Base-by-base conservation (phyloP, 179 eudicot genomes). In the Gypsophila paniculata region DNA sequence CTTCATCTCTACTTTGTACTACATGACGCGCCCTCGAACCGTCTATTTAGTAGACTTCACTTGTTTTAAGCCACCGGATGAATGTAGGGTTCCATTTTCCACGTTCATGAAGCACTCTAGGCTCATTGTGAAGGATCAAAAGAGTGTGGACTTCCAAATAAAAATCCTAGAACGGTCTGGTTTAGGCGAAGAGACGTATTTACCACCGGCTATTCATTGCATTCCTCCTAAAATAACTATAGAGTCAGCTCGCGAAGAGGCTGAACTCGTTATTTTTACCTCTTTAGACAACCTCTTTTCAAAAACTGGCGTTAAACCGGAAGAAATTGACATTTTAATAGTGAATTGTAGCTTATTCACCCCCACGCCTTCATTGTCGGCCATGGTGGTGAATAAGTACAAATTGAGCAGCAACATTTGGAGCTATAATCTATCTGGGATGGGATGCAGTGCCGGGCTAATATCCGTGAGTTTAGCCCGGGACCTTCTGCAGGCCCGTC, bases 321-420 rank as follows among this genome's bases (percentile, higher is more conserved):
- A 70, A 63, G 90, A 91, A 36, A 91, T 91, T 34, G 97, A 91
- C 42, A 85, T 91, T 1, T 77, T 91, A 9, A 80, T 91, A 21
- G 88, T 87, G 0, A 91, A 91, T 70, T 89, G 97, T 73, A 89
- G 97, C 59, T 74, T 91, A 15, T 91, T 91, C 72, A 83, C 90
- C 8, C 97, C 97, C 0, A 86, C 91, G 0, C 95, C 97, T 0
- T 89, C 97, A 0, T 81, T 89, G 0, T 85, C 92, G 0, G 92
- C 97, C 5, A 91, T 87, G 92, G 82, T 89, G 19, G 80, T 91
- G 0, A 89, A 91, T n/a, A 89, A 84, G 70, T 91, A 89, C 82
- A 87, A 85, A 73, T 64, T 91, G 61, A 76, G 95, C 53, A 85
- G 89, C 49, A 86, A 89, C 26, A 68, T 87, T 11, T 83, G 52